Conservation (phyloP, 768 basidiomycete genomes). For the Podaxis sp. region DNA sequence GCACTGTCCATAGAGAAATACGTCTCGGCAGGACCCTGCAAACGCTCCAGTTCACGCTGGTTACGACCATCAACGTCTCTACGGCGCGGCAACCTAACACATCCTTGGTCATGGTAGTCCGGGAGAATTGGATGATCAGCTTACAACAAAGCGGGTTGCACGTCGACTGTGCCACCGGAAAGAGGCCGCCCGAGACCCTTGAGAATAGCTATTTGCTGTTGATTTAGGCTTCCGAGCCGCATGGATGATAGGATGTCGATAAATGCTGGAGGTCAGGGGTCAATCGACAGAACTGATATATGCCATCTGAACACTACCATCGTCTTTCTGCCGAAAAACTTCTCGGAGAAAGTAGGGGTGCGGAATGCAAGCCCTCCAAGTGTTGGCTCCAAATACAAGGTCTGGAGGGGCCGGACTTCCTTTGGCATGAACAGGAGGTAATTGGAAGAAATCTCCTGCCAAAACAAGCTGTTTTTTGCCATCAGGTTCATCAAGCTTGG, state of each 20-base stretch:
- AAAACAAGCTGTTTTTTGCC: constrained; percentile 53
- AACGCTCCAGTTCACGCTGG: constrained; percentile 48
- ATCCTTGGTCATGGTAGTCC: background rate
- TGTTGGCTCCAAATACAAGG: constrained; percentile 66
- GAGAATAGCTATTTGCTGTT: constrained; percentile 55
- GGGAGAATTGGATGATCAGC: background rate
- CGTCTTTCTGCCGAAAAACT: constrained; percentile 75
- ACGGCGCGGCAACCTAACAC: constrained; percentile 68
- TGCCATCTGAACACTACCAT: constrained; percentile 32
- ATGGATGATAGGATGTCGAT: constrained; percentile 87
- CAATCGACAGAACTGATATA: background rate
- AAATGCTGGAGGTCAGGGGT: constrained; percentile 49
- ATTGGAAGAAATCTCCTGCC: constrained; percentile 80
- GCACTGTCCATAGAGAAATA: constrained; percentile 45
- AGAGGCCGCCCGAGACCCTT: constrained; percentile 55
- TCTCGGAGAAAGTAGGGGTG: constrained; percentile 48
- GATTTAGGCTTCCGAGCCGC: constrained; percentile 66
- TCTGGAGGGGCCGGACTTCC: constrained; percentile 1
- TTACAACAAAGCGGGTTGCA: constrained; percentile 83
- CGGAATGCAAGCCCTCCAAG: constrained; percentile 57
- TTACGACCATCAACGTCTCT: constrained; percentile 80
- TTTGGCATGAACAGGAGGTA: constrained; percentile 65
- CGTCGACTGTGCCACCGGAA: constrained; percentile 57
- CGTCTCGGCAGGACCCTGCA: constrained; percentile 36
- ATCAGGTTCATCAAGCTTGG: background rate